A percentile compares a stretch with the other conserved stretches of the same genome.
Conservation (phyloP, 371 early-diverging fungal species). For the Rhizopus delemar region DNA sequence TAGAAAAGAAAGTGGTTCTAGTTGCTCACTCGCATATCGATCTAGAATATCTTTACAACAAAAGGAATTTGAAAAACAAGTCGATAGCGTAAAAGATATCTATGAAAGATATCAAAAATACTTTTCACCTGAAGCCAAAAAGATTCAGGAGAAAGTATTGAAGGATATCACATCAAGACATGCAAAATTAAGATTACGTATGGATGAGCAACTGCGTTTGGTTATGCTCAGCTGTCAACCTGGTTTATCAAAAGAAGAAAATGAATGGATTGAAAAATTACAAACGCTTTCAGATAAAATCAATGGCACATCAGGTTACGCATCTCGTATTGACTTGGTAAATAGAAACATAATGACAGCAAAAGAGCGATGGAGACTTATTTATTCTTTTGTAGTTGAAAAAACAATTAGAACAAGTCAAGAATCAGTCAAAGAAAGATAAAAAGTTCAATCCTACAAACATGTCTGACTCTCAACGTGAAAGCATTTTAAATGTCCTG, state of each 20-base stretch:
- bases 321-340: conserved; percentile 19
- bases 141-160: conserved; percentile 14
- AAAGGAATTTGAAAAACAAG: conserved; percentile 32
- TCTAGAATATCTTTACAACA: conserved; percentile 25
- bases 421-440: neutral
- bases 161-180: conserved; percentile 17
- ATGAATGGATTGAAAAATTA: conserved; percentile 22
- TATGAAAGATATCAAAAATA: conserved; percentile 16
- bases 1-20: neutral
- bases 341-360: neutral
- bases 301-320: conserved; percentile 19
- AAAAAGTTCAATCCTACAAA: neutral
- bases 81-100: conserved; percentile 17
- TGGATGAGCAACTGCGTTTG: conserved; percentile 24
- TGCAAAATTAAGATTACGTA: conserved; percentile 22
- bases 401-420: neutral
- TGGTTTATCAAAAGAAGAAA: conserved; percentile 24
- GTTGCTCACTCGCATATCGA: neutral
- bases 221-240: conserved; percentile 25
- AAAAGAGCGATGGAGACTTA: neutral
- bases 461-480: conserved; percentile 1
- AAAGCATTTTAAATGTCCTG: neutral
- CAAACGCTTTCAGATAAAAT: conserved; percentile 20
- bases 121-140: conserved; percentile 14
- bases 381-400: conserved; percentile 3